Conservation (phyloP, 2,329 filamentous ascomycete genomes). For the Fusarium sacchari region DNA sequence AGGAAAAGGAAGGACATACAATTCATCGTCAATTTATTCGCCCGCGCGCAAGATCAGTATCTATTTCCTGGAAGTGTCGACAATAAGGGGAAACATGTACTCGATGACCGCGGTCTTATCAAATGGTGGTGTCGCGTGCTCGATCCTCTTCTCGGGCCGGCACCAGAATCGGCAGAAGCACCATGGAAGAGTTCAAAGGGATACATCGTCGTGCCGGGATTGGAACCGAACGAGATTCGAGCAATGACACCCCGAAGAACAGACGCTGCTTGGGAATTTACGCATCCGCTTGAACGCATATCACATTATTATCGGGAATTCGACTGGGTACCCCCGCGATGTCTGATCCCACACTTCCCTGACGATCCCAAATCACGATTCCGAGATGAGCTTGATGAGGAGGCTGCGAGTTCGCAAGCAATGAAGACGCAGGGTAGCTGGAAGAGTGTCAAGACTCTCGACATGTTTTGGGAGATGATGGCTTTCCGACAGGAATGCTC, state of each 20-base stretch:
- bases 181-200: constrained; percentile 68
- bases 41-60: constrained; percentile 91
- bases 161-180: constrained; percentile 48
- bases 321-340: constrained; percentile 76
- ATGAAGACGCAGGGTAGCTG: constrained; percentile 73
- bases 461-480: constrained; percentile 99
- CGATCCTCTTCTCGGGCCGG: constrained; percentile 73
- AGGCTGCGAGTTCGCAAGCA: constrained; percentile 68
- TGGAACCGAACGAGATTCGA: constrained; percentile 83
- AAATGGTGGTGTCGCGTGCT: constrained; percentile 96
- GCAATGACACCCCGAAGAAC: constrained; percentile 74
- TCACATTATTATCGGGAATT: constrained; percentile 70
- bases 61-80: constrained; percentile 92
- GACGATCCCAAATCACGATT: constrained; percentile 96
- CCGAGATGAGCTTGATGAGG: constrained; percentile 87
- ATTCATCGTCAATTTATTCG: constrained; percentile 88
- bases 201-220: constrained; percentile 87
- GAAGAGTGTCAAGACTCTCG: constrained; percentile 83
- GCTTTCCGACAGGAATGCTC: constrained; percentile 95
- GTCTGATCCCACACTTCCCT: constrained; percentile 88
- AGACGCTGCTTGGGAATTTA: constrained; percentile 71
- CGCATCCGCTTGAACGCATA: constrained; percentile 74
- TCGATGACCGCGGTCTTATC: constrained; percentile 89
- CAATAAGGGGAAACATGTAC: constrained; percentile 85
- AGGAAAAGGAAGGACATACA: constrained; percentile 72